Evolutionary conservation across 1,284 basidiomycete species (phyloP).

Genomic region (Trichosporon coremiiforme): DNA sequence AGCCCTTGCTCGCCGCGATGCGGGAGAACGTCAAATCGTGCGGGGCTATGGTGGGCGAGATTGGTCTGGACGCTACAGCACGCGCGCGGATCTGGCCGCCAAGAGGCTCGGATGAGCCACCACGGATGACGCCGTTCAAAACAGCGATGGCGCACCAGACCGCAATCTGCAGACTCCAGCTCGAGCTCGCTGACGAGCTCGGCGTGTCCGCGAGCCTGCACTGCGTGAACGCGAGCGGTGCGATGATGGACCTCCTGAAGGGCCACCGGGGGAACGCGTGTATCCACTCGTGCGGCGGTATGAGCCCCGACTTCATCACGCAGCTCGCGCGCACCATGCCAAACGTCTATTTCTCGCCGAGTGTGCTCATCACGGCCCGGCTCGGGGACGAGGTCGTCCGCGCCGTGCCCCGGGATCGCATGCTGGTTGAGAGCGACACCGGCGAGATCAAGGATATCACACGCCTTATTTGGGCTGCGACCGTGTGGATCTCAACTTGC

Average conservation of each 20-base stretch:
- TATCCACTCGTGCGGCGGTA: constrained; percentile 55
- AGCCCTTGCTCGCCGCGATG: constrained; percentile 34
- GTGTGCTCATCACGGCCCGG: constrained; percentile 56
- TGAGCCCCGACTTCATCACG: constrained; percentile 22
- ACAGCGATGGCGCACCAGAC: constrained; percentile 56
- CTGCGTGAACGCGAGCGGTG: constrained; percentile 54
- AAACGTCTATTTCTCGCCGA: constrained; percentile 58
- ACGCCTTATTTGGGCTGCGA: constrained; percentile 49
- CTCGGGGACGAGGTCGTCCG: constrained; percentile 49
- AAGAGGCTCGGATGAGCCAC: constrained; percentile 24
- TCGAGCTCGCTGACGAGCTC: constrained; percentile 55
- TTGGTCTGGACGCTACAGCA: constrained; percentile 58
- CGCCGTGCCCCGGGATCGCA: constrained; percentile 45
- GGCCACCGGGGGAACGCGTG: constrained; percentile 52
- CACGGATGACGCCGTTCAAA: constrained; percentile 53
- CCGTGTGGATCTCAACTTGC: constrained; percentile 46
- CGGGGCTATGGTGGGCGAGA: constrained; percentile 56
- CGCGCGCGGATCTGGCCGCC: constrained; percentile 22
- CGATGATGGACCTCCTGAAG: constrained; percentile 54
- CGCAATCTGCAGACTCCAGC: constrained; percentile 50
- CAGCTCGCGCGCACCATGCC: constrained; percentile 41
- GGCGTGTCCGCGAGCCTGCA: constrained; percentile 56
- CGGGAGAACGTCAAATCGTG: constrained; percentile 34
- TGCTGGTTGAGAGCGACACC: constrained; percentile 58
- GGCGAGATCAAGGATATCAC: constrained; percentile 45